Base-by-base conservation (phyloP, 805 yeast genomes). In the Saccharomycopsis olivae region DNA sequence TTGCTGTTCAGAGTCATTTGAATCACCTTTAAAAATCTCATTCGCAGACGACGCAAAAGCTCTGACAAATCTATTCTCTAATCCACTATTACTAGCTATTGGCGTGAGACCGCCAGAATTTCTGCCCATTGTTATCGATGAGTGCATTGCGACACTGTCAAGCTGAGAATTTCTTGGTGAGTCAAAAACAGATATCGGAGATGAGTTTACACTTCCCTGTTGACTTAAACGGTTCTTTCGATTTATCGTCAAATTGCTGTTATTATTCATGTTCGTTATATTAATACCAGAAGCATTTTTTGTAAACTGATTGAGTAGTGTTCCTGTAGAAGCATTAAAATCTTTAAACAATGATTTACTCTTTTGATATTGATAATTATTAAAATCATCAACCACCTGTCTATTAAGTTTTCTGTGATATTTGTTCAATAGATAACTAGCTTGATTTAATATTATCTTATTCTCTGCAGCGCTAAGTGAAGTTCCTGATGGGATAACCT, bases 381-480 rank as follows among this genome's bases (percentile, higher is more conserved):
- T 39, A 32, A 47, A 47, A 21, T 48, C 46, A 16, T 30, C 16
- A 15, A 41, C 32, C 27, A 40, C 40, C 31, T 45, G 36, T 20
- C 10, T 18, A 24, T 43, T 34, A 28, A 42, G 9, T 31, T 41
- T 47, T 36, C 41, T 29, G 33, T 41, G 25, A 36, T 41, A 43
- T 17, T 51, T 50, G 6, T 41, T 41, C 14, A 53, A 44, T 14
- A 41, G 9, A 35, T 33, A 6, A 49, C 40, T 14, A 51, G 62
- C 35, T 44, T 52, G 21, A 49, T 46, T 45, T 52, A 62, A 17
- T 23, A 41, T 14, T 62, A 62, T 64, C 62, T 62, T 17, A 56
- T 38, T 19, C 41, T 40, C 24, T 19, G 38, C 3, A 49, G 50
- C 15, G 49, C 45, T 24, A 52, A 54, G 58, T 36, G 36, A 15